A percentile compares a stretch with the other conserved stretches of the same genome.
These are phyloP conservation scores for Hibiscus tridactylites DNA, from an alignment of 345 rosid species.

Conservation along the genomic window DNA sequence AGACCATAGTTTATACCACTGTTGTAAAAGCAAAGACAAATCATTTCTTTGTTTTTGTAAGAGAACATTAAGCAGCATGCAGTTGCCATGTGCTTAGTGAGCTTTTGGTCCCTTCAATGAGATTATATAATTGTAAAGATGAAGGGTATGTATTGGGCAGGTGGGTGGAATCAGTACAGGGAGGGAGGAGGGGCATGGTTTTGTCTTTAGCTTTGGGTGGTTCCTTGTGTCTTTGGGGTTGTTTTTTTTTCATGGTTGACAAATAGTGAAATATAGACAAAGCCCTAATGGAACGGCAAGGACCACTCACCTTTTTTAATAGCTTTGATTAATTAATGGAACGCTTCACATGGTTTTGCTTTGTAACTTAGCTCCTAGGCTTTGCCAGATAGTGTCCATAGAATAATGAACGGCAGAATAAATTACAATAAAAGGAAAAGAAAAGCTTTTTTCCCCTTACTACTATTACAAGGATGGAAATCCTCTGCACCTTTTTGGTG, in stretches of 20 bases:
- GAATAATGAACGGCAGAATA: not conserved
- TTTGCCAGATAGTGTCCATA: not conserved
- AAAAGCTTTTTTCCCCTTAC: not conserved
- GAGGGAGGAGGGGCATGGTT: not conserved
- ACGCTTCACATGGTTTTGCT: constrained; percentile 47
- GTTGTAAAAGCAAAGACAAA: not conserved
- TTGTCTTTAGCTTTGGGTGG: constrained; percentile 6
- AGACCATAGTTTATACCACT: not conserved
- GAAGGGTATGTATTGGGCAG: not conserved
- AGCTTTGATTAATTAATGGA: constrained; percentile 19
- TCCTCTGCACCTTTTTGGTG: no score
- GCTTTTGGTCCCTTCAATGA: not conserved
- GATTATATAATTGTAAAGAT: not conserved
- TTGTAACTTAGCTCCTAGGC: constrained; percentile 27
- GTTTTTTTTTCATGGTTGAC: constrained; percentile 27
- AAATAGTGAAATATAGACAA: constrained; percentile 27
- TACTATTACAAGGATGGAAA: not conserved
- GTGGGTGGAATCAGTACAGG: constrained; percentile 1
- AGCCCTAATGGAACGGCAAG: constrained; percentile 26
- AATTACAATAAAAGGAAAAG: not conserved
- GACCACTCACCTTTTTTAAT: constrained; percentile 29
- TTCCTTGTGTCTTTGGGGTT: not conserved
- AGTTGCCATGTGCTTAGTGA: not conserved
- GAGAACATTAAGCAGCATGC: constrained; percentile 8
- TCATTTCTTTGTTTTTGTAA: constrained; percentile 13